phyloP scores from a whole-genome alignment of 257 asterid genomes.

The Scutellaria galericulata region DNA sequence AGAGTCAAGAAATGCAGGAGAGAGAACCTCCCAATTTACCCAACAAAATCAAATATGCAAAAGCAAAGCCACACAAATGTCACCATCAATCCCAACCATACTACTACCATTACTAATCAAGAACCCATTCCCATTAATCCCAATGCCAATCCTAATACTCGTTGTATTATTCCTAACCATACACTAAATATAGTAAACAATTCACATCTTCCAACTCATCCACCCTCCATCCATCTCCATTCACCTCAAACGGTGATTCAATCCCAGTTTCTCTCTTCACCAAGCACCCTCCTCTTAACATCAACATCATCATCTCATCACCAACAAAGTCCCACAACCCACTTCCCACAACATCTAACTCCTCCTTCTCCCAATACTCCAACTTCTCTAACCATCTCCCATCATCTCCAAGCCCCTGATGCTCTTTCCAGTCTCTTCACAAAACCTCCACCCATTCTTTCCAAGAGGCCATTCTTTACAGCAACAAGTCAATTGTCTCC shows the following conservation, averaged over 20 bases:
- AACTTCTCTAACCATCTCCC: slow-evolving; percentile 17
- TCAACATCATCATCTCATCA: slow-evolving; percentile 1
- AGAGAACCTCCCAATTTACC: slow-evolving; percentile 47
- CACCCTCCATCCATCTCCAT: slow-evolving; percentile 12
- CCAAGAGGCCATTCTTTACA: slow-evolving; percentile 32
- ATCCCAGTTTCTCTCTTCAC: slow-evolving; percentile 24
- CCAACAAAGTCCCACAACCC: slow-evolving; percentile 25
- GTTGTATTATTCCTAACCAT: slow-evolving; percentile 10
- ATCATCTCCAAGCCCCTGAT: slow-evolving; percentile 20
- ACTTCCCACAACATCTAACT: slow-evolving; percentile 3
- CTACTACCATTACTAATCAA: neutral
- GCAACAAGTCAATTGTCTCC: slow-evolving; percentile 31
- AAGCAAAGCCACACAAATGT: slow-evolving; percentile 20
- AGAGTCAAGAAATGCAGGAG: slow-evolving; percentile 55
- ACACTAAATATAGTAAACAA: slow-evolving; percentile 17
- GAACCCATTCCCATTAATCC: neutral
- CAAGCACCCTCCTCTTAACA: slow-evolving; percentile 16
- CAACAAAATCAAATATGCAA: slow-evolving; percentile 29
- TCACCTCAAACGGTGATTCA: slow-evolving; percentile 31
- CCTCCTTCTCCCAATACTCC: slow-evolving; percentile 23
- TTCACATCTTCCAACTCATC: neutral
- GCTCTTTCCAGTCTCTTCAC: slow-evolving; percentile 22
- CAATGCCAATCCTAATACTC: slow-evolving; percentile 5
- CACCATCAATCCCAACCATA: neutral
- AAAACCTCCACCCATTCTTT: slow-evolving; percentile 39